Base-by-base conservation (phyloP, 768 basidiomycete genomes). In the Coprinopsis cinerea region DNA sequence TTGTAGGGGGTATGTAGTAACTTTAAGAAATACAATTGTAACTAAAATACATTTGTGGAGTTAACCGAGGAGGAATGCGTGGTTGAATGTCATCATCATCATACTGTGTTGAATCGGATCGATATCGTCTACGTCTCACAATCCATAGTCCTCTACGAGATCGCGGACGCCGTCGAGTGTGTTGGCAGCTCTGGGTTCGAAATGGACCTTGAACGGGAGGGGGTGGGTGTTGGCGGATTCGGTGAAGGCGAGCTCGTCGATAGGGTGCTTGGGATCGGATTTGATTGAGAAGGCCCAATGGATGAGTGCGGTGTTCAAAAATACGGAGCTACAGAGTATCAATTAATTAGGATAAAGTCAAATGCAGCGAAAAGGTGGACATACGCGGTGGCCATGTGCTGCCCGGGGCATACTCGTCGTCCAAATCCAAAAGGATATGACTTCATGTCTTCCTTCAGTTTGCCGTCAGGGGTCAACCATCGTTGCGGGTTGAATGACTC, bases 191-290 rank as follows among this genome's bases (percentile, higher is more conserved):
- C 83, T 59, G 0, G 82, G 80, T 50, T 73, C 69, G 57, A 87
- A 86, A 4, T 64, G 53, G 3, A 73, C 80, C 24, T 72, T 71
- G 60, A 87, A 88, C 1, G 79, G 82, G 40, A 73, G 59, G 0
- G 86, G 85, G 49, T 82, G 83, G 0, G 76, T 72, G 56, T 85
- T 79, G 14, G 82, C 78, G 2, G 76, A 78, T 54, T 84, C 79
- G 4, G 78, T 78, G 57, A 88, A 84, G 1, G 73, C 81, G 32
- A 74, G 63, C 7, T 72, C 71, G 57, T 88, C 78, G 46, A 88
- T 83, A 0, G 82, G 81, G 2, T 68, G 62, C 0, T 63, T 56
- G 0, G 77, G 74, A 55, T 83, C 78, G 24, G 75, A 58, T 2
- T 66, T 67, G 20, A 88, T 67, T 1, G 62, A 70, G 70, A 87